Percentiles rank a stretch among this genome's conserved stretches.
These are phyloP conservation scores for Pyricularia grisea DNA, from an alignment of 2,329 filamentous ascomycete species.

Conservation along the genomic window DNA sequence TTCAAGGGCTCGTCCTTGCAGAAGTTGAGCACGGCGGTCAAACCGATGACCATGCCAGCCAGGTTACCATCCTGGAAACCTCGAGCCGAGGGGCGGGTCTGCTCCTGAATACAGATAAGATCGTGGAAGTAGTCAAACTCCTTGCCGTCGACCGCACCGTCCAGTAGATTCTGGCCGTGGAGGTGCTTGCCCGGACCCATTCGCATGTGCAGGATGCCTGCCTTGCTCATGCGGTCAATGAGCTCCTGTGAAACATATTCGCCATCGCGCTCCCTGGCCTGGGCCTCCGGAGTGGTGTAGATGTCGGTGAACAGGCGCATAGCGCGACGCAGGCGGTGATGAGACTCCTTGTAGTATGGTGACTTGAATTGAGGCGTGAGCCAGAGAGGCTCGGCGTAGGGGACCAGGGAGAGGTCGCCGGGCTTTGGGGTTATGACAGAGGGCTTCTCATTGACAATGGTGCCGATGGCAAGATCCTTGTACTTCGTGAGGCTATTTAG, in stretches of 20 bases:
- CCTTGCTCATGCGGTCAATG: constrained; percentile 69
- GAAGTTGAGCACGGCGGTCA: constrained; percentile 75
- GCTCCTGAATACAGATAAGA: constrained; percentile 65
- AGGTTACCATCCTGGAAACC: constrained; percentile 84
- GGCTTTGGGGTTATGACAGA: constrained; percentile 60
- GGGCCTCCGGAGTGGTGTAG: constrained; percentile 64
- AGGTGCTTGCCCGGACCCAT: constrained; percentile 76
- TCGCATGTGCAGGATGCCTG: constrained; percentile 70
- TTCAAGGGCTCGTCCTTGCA: constrained; percentile 58
- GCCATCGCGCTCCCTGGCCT: constrained; percentile 66
- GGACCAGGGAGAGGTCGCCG: constrained; percentile 67
- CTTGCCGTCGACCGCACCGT: constrained; percentile 62
- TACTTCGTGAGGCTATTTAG: constrained; percentile 57
- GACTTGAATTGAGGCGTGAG: constrained; percentile 65
- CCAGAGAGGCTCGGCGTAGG: constrained; percentile 82
- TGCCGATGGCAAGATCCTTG: constrained; percentile 64
- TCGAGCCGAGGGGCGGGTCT: constrained; percentile 59
- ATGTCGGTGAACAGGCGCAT: constrained; percentile 64
- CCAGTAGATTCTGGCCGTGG: constrained; percentile 58
- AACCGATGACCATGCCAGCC: constrained; percentile 74
- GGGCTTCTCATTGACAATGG: constrained; percentile 63
- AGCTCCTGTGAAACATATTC: constrained; percentile 61
- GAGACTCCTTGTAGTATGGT: constrained; percentile 73
- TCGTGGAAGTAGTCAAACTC: constrained; percentile 88
- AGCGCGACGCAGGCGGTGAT: constrained; percentile 58